Evolutionary conservation across 208 protist species (phyloP).

Genomic region (Leishmania turanica): DNA sequence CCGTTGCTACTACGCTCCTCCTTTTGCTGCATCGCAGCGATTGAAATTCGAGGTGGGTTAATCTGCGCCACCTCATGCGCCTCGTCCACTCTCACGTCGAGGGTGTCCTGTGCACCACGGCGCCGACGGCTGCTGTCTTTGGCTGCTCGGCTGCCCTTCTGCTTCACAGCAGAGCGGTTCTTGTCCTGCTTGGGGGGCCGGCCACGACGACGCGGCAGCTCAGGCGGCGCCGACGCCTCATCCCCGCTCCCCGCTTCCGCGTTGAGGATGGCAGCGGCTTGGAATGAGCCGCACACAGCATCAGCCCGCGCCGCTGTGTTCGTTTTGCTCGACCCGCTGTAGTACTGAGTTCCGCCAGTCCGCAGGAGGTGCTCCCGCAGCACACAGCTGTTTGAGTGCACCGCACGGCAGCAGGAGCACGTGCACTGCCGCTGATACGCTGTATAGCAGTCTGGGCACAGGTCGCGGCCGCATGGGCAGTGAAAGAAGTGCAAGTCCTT

Average conservation of each 20-base stretch:
- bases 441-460: conserved; percentile 80
- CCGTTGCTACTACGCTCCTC: neutral
- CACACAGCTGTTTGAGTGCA: conserved; percentile 65
- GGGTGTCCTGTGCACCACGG: neutral
- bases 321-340: neutral
- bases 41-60: conserved; percentile 32
- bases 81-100: conserved; percentile 4
- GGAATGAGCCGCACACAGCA: neutral
- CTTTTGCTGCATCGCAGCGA: conserved; percentile 45
- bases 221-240: neutral
- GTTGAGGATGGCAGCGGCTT: neutral
- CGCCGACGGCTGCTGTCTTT: conserved; percentile 10
- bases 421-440: conserved; percentile 65
- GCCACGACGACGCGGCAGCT: conserved; percentile 8
- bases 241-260: neutral
- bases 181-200: conserved; percentile 13
- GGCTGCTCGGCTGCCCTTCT: neutral
- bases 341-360: conserved; percentile 23
- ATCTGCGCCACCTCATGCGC: conserved; percentile 24
- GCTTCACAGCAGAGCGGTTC: neutral
- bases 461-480: conserved; percentile 83
- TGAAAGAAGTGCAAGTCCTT: conserved; percentile 78
- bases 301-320: neutral
- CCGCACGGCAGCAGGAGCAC: conserved; percentile 58
- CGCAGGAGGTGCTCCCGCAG: conserved; percentile 58